Evolutionary conservation across 805 yeast species (phyloP).

Genomic region (Lipomyces yamadae): DNA sequence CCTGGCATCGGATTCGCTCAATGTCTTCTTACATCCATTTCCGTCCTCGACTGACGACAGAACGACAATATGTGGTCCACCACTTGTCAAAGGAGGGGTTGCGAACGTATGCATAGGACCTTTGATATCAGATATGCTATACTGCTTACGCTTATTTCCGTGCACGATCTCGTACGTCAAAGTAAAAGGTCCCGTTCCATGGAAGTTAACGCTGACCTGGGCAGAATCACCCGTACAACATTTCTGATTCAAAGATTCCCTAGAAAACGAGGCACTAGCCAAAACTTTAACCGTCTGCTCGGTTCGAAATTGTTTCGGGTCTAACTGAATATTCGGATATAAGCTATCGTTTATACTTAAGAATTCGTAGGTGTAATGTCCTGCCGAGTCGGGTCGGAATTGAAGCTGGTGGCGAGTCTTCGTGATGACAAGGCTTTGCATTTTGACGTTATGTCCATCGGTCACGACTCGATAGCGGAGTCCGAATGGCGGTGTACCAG

Average conservation of each 20-base stretch:
- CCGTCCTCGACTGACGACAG: conserved; percentile 71
- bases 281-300: conserved; percentile 47
- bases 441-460: conserved; percentile 43
- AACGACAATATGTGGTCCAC: conserved; percentile 74
- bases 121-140: conserved; percentile 50
- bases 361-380: conserved; percentile 77
- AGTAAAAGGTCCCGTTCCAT: conserved; percentile 80
- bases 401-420: conserved; percentile 59
- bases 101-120: conserved; percentile 50
- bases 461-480: conserved; percentile 61
- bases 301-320: conserved; percentile 36
- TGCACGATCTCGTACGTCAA: conserved; percentile 72
- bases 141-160: conserved; percentile 54
- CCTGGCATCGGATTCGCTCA: conserved; percentile 64
- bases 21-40: conserved; percentile 76
- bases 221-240: conserved; percentile 57
- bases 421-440: conserved; percentile 43
- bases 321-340: conserved; percentile 49
- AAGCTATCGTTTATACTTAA: conserved; percentile 66
- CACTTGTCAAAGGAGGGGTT: conserved; percentile 61
- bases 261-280: conserved; percentile 49
- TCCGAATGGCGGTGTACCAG: conserved; percentile 83
- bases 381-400: conserved; percentile 80
- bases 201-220: conserved; percentile 60
- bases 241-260: conserved; percentile 36